A percentile compares a stretch with the other conserved stretches of the same genome.
Evolutionary conservation across 2,329 filamentous ascomycete genomes (phyloP).

Genomic region (Exophiala calicioides): DNA sequence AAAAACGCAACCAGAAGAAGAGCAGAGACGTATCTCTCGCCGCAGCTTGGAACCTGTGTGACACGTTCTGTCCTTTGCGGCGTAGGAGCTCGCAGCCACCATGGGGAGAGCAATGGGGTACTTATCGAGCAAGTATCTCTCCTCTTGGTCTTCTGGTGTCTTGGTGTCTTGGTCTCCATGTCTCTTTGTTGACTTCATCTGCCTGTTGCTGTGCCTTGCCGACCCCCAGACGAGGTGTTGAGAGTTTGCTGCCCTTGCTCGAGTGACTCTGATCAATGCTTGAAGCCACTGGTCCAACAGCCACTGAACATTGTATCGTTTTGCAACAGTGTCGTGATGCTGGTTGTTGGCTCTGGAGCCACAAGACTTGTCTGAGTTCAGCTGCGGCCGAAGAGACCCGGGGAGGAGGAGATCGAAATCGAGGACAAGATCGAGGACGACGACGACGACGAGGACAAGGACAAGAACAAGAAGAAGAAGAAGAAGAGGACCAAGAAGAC

Average conservation of each 20-base stretch:
- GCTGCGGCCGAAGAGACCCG: not conserved
- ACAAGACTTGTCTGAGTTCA: conserved; percentile 5
- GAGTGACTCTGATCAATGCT: conserved; percentile 13
- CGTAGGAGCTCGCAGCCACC: not conserved
- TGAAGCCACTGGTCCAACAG: conserved; percentile 4
- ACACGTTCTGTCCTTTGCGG: conserved; percentile 13
- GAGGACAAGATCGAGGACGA: not conserved
- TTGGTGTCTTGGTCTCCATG: not conserved
- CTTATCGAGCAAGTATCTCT: conserved; percentile 8
- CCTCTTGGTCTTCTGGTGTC: not conserved
- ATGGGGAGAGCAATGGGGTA: not conserved
- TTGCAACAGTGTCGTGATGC: conserved; percentile 23
- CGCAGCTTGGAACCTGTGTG: conserved; percentile 14
- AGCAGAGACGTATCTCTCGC: conserved; percentile 8
- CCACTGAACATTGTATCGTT: conserved; percentile 22
- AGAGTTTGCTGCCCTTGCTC: conserved; percentile 7
- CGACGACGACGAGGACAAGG: no score
- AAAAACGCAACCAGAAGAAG: conserved; percentile 4
- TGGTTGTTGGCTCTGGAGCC: conserved; percentile 11
- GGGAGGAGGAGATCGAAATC: not conserved
- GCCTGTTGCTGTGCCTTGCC: conserved; percentile 10
- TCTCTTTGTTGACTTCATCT: conserved; percentile 3
- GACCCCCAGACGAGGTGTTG: conserved; percentile 6
- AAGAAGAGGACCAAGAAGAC: not conserved
- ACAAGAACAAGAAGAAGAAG: not conserved